Evolutionary conservation across 2,329 filamentous ascomycete species (phyloP).

Genomic region (Verticillium albo-atrum): DNA sequence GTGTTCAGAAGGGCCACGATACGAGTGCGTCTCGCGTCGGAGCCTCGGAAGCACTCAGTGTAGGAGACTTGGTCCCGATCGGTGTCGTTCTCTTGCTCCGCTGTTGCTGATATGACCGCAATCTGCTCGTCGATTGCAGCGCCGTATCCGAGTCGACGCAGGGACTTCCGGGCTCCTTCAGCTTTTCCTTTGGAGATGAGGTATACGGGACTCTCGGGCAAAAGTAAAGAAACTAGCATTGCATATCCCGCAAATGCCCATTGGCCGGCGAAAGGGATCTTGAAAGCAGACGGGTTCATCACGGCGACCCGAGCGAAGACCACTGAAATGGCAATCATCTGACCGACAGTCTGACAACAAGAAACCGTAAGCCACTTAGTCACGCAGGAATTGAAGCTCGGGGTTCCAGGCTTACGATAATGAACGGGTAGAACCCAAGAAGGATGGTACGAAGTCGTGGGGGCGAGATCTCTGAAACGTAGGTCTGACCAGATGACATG

Average conservation of each 20-base stretch:
- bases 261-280: constrained; percentile 3
- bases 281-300: background rate
- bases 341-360: background rate
- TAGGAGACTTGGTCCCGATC: background rate
- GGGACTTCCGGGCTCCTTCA: background rate
- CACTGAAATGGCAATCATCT: background rate
- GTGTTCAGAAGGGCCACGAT: background rate
- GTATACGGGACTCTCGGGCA: constrained; percentile 4
- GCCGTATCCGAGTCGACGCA: background rate
- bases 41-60: constrained; percentile 2
- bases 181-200: background rate
- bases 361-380: background rate
- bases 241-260: constrained; percentile 4
- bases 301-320: background rate
- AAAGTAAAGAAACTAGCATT: background rate
- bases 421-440: background rate
- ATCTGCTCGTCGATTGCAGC: background rate
- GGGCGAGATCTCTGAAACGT: background rate
- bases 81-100: background rate
- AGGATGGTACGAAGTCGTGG: background rate
- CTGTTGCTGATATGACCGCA: background rate
- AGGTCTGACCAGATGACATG: background rate
- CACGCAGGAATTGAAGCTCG: background rate
- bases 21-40: background rate
- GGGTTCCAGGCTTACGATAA: background rate